These are phyloP conservation scores for Pestalotiopsis sp. DNA, from an alignment of 2,329 filamentous ascomycete genomes.

Conservation along the genomic window DNA sequence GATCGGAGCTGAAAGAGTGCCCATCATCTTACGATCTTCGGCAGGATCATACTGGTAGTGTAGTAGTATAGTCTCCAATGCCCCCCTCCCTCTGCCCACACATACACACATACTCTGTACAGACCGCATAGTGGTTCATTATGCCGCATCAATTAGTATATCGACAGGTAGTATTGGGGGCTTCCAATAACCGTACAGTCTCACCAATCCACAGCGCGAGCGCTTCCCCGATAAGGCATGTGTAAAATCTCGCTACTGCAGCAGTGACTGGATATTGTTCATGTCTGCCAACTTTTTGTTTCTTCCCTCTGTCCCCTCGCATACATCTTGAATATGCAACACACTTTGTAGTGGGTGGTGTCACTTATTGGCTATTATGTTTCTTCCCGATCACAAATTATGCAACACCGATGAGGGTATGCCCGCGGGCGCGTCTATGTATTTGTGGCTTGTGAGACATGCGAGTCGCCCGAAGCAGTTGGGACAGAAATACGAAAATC, in stretches of 20 bases:
- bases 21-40: background rate
- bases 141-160: constrained; percentile 9
- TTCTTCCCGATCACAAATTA: background rate
- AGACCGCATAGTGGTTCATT: background rate
- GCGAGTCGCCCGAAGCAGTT: background rate
- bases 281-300: background rate
- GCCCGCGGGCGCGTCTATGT: background rate
- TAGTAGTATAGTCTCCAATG: background rate
- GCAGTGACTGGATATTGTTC: background rate
- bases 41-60: constrained; percentile 9
- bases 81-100: background rate
- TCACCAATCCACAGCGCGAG: background rate
- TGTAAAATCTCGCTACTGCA: background rate
- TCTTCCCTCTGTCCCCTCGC: background rate
- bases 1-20: background rate
- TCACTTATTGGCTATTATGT: background rate
- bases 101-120: constrained; percentile 23
- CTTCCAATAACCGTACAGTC: background rate
- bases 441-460: background rate
- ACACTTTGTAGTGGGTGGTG: background rate
- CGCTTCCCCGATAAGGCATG: background rate
- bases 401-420: background rate
- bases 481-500: background rate
- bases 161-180: constrained; percentile 7
- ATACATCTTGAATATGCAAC: background rate